Percentiles rank a stretch among this genome's conserved stretches.
Evolutionary conservation across 2,329 filamentous ascomycete species (phyloP).

Genomic region (Coniosporium tulheliwenetii): DNA sequence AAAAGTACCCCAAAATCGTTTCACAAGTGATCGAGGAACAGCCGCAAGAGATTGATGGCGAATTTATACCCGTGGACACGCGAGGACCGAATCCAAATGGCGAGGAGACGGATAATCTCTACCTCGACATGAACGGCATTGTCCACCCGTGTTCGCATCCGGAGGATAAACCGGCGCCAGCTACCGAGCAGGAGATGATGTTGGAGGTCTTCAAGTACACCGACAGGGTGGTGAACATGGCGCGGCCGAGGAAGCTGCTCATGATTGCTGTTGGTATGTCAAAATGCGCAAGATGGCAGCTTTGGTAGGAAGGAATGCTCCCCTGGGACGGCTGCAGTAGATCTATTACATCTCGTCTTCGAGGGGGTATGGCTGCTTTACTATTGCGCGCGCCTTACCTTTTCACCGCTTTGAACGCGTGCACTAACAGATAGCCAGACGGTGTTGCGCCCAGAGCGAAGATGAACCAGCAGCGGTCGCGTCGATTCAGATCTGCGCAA

Average conservation of each 20-base stretch:
- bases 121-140: slow-evolving; percentile 98
- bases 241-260: slow-evolving; percentile 82
- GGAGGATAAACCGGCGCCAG: slow-evolving; percentile 78
- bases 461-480: slow-evolving; percentile 97
- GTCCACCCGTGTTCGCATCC: slow-evolving; percentile 98
- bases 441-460: slow-evolving; percentile 95
- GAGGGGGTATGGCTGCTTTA: slow-evolving; percentile 13
- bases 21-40: slow-evolving; percentile 78
- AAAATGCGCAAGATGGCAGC: slow-evolving; percentile 5
- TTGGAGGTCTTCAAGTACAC: slow-evolving; percentile 95
- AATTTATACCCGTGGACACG: slow-evolving; percentile 69
- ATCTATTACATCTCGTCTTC: slow-evolving; percentile 11
- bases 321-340: slow-evolving; percentile 15
- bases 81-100: slow-evolving; percentile 85
- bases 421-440: slow-evolving; percentile 35
- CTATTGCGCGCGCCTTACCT: neutral
- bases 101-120: slow-evolving; percentile 95
- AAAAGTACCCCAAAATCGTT: slow-evolving; percentile 96
- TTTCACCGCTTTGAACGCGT: too few species aligned
- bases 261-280: slow-evolving; percentile 87
- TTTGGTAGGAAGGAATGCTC: slow-evolving; percentile 1
- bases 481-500: slow-evolving; percentile 85
- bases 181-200: slow-evolving; percentile 99
- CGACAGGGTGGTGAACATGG: slow-evolving; percentile 98
- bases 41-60: slow-evolving; percentile 68